A percentile compares a stretch with the other conserved stretches of the same genome.
These are phyloP conservation scores for Phialemonium atrogriseum DNA, from an alignment of 2,329 filamentous ascomycete species.

Conservation along the genomic window DNA sequence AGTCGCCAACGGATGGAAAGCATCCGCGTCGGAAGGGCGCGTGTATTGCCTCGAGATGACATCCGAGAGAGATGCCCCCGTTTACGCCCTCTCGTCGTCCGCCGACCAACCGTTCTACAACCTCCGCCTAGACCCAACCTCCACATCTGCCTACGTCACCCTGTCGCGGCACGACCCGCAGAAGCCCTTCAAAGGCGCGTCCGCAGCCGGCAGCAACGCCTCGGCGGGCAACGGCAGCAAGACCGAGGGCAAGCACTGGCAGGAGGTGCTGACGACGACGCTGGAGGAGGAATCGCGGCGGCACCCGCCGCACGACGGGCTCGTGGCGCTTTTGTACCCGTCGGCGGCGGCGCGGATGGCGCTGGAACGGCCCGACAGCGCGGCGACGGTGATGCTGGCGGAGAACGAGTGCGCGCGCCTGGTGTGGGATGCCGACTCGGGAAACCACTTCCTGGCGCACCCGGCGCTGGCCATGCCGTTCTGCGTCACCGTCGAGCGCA, in stretches of 20 bases:
- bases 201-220: conserved; percentile 18
- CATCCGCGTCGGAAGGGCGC: conserved; percentile 48
- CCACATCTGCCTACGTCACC: conserved; percentile 52
- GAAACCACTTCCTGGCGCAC: conserved; percentile 54
- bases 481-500: conserved; percentile 49
- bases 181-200: conserved; percentile 43
- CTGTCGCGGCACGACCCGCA: conserved; percentile 52
- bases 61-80: conserved; percentile 50
- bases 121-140: conserved; percentile 55
- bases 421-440: conserved; percentile 59
- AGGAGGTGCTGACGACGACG: conserved; percentile 49
- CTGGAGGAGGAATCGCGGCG: conserved; percentile 46
- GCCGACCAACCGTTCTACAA: conserved; percentile 56
- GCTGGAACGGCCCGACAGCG: conserved; percentile 50
- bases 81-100: conserved; percentile 57
- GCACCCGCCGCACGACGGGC: conserved; percentile 49
- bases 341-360: conserved; percentile 55
- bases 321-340: conserved; percentile 63
- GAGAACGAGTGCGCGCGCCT: conserved; percentile 62
- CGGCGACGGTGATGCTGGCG: conserved; percentile 51
- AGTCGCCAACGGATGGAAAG: conserved; percentile 61
- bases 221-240: conserved; percentile 25
- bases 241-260: conserved; percentile 41
- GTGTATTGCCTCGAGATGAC: conserved; percentile 51
- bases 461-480: conserved; percentile 56